Percentiles rank a stretch among this genome's conserved stretches.
These are phyloP conservation scores for Penicillium sp. DNA, from an alignment of 2,329 filamentous ascomycete genomes.

Conservation along the genomic window DNA sequence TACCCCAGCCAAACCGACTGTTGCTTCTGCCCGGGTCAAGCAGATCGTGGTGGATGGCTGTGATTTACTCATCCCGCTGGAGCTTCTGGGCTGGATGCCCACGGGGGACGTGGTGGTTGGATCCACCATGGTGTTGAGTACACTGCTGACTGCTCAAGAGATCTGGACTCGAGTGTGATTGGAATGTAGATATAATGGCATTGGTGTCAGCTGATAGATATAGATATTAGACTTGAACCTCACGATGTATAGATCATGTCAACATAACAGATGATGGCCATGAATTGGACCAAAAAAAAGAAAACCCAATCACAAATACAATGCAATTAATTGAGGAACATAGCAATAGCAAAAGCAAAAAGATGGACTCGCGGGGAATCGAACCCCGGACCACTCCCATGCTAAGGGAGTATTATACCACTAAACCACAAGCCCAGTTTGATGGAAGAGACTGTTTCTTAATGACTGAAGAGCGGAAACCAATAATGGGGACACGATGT, in stretches of 20 bases:
- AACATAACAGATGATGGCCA: background rate
- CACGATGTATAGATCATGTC: background rate
- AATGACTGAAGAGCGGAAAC: background rate
- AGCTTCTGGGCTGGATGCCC: conserved; percentile 59
- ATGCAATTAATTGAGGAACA: background rate
- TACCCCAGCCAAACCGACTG: background rate
- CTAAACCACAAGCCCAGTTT: conserved; percentile 44
- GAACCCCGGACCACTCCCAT: conserved; percentile 50
- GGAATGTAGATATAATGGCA: background rate
- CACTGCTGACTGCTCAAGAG: conserved; percentile 58
- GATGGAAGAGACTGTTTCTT: background rate
- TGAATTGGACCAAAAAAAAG: background rate
- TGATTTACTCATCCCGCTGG: conserved; percentile 63
- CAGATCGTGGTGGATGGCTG: conserved; percentile 57
- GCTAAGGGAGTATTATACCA: conserved; percentile 51
- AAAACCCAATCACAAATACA: no score
- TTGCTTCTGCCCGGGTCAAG: conserved; percentile 39
- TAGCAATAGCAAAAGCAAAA: conserved; percentile 3
- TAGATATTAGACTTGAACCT: background rate
- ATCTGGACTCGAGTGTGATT: conserved; percentile 52
- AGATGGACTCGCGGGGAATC: conserved; percentile 50
- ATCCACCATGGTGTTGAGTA: conserved; percentile 59
- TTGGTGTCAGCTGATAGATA: background rate
- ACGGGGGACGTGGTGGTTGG: conserved; percentile 55
- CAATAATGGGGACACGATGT: background rate